A percentile compares a stretch with the other conserved stretches of the same genome.
These are phyloP conservation scores for Arctium lappa DNA, from an alignment of 129 eudicot species.

Conservation along the genomic window DNA sequence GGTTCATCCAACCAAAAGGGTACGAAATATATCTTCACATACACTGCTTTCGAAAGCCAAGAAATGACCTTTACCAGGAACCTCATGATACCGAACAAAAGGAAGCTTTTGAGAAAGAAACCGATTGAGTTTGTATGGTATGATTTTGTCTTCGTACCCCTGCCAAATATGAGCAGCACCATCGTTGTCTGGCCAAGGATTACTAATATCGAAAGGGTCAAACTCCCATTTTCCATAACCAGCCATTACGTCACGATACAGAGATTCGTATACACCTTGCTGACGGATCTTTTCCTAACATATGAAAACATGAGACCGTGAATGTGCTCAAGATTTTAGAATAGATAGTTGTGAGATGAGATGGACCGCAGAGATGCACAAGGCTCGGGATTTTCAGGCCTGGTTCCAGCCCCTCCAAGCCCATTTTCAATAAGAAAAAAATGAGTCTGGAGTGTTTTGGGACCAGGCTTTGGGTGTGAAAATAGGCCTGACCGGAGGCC, in stretches of 20 bases:
- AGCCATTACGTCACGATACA: constrained; percentile 54
- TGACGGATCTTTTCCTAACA: constrained; percentile 49
- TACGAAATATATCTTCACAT: constrained; percentile 50
- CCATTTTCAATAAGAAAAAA: neutral
- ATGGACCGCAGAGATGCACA: neutral
- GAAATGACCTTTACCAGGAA: constrained; percentile 55
- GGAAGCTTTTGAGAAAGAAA: constrained; percentile 51
- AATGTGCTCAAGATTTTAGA: neutral
- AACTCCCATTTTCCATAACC: constrained; percentile 72
- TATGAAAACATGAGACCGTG: neutral
- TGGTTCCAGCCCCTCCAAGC: neutral
- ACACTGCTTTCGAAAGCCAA: constrained; percentile 23
- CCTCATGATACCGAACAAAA: constrained; percentile 59
- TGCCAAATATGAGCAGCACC: constrained; percentile 72
- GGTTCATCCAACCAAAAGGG: constrained; percentile 41
- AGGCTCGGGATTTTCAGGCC: neutral
- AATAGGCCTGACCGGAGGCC: neutral
- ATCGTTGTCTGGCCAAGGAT: constrained; percentile 60
- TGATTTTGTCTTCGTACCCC: constrained; percentile 52
- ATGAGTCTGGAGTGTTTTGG: neutral
- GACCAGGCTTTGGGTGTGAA: neutral
- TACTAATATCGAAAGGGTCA: constrained; percentile 45
- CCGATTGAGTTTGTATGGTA: constrained; percentile 42
- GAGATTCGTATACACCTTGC: constrained; percentile 61
- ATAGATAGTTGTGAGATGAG: neutral